Evolutionary conservation across 2,329 filamentous ascomycete genomes (phyloP), one percentile per base, ranked within the genome.

Genomic region (Colletotrichum salicis): DNA sequence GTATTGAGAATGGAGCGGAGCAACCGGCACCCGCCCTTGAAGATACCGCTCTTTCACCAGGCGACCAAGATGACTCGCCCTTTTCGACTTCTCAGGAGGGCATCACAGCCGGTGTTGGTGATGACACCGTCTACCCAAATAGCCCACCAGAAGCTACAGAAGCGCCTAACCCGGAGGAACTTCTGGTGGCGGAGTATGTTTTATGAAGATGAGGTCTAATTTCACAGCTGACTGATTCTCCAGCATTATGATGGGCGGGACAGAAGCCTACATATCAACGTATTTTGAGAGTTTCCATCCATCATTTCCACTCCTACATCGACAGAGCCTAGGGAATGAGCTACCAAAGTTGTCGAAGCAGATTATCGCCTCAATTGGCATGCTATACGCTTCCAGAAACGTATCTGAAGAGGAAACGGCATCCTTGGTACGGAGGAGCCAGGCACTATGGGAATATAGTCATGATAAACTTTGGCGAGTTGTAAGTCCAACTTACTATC

Each of bases 241-340:
- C 10, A 56, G 35, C 12, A 54, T 37, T 22, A 62, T 64, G 27
- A 60, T 62, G 12, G 8, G 52, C 7, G 27, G 29, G n/a, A 35
- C 52, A 12, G 60, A 72, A 4, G 33, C 37, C 10, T 59, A 76
- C n/a, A 67, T 76, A 11, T 35, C 67, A 8, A 73, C 76, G 2
- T 77, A 76, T 29, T 76, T 76, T 57, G 72, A 76, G 31, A 62
- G 72, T 41, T 77, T 77, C 27, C 76, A 77, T 13, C 72, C 76
- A 5, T 76, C 76, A 1, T 75, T 77, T 29, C 76, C 74, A 11
- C 48, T 77, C 19, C 56, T 77, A 3, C 76, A 77, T 45, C 73
- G 66, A 22, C 70, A 75, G 29, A 76, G 74, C 11, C 31, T 75
- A 11, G 37, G 64, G 10, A 55, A 57, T 12, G 65, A 73, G 10